phyloP scores from a whole-genome alignment of 768 basidiomycete genomes.

The Boletus sensibilis region DNA sequence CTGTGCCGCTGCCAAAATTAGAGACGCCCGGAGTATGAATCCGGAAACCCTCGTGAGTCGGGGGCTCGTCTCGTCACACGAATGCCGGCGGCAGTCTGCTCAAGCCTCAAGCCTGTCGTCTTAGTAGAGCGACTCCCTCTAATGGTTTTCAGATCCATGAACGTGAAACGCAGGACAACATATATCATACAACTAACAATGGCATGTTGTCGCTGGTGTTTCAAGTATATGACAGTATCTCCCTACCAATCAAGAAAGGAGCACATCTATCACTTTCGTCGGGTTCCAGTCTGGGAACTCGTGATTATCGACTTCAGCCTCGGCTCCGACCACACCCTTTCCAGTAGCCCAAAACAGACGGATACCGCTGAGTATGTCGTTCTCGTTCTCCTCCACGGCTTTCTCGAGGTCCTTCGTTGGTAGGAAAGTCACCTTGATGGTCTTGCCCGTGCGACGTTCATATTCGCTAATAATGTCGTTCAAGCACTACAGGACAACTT shows the following conservation, averaged over 20 bases:
- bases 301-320: background rate
- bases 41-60: too few relatives aligned
- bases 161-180: too few relatives aligned
- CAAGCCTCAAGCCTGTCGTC: too few relatives aligned
- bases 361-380: background rate
- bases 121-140: too few relatives aligned
- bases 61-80: too few relatives aligned
- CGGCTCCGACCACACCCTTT: background rate
- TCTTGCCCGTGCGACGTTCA: background rate
- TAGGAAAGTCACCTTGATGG: background rate
- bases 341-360: slow-evolving; percentile 1
- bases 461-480: background rate
- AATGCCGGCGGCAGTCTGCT: too few relatives aligned
- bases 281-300: background rate
- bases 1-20: too few relatives aligned
- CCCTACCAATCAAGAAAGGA: background rate
- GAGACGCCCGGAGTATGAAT: too few relatives aligned
- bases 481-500: background rate
- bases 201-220: too few relatives aligned
- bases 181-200: too few relatives aligned
- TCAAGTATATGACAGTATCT: too few relatives aligned
- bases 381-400: background rate
- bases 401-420: background rate
- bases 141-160: too few relatives aligned
- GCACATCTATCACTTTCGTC: background rate